A percentile compares a stretch with the other conserved stretches of the same genome.
Evolutionary conservation across 306 rosid genomes (phyloP).

Genomic region (Rosa persica): DNA sequence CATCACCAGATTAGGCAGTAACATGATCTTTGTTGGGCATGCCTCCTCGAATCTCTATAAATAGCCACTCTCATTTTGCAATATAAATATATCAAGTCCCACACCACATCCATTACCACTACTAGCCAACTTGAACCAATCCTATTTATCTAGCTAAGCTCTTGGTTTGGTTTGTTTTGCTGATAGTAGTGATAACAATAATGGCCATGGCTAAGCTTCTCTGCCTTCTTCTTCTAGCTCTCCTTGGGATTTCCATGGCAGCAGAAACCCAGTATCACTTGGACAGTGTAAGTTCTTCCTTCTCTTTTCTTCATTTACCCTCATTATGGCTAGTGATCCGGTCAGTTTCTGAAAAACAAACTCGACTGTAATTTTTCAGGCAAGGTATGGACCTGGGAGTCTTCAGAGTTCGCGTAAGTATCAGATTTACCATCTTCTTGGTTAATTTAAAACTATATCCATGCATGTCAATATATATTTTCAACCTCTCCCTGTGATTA

Average conservation of each 20-base stretch:
- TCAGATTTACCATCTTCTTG: background rate
- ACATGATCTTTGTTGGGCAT: conserved; percentile 6
- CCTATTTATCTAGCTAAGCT: background rate
- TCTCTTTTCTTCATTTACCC: background rate
- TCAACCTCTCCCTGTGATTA: background rate
- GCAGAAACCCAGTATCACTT: conserved; percentile 42
- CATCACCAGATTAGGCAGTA: background rate
- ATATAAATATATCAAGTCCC: background rate
- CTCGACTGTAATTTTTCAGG: conserved; percentile 19
- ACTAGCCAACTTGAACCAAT: conserved; percentile 2
- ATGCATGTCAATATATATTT: background rate
- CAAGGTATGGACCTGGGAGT: conserved; percentile 50
- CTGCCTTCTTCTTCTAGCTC: conserved; percentile 43
- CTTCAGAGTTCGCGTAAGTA: conserved; percentile 45
- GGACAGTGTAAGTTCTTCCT: conserved; percentile 16
- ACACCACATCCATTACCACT: background rate
- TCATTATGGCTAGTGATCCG: background rate
- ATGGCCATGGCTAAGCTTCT: conserved; percentile 43
- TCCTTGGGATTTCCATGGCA: conserved; percentile 49
- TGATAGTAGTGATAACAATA: background rate
- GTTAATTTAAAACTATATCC: background rate
- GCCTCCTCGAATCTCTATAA: background rate
- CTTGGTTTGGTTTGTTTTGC: background rate
- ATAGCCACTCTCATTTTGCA: conserved; percentile 7
- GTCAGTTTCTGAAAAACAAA: background rate